Conservation (phyloP, 805 yeast genomes). For the Pichia phayaonensis region DNA sequence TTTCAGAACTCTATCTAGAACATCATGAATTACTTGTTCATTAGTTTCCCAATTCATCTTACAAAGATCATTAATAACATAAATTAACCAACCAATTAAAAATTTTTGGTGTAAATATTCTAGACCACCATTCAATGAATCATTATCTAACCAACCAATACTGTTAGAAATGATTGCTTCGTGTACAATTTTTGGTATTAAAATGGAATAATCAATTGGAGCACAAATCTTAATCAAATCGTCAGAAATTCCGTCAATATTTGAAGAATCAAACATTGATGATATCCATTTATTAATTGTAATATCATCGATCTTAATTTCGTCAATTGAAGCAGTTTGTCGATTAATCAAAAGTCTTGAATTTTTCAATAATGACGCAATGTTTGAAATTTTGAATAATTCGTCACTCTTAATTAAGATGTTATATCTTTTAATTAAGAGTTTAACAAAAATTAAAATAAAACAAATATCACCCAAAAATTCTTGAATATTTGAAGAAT, state of each 20-base stretch:
- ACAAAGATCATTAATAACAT: slow-evolving; percentile 29
- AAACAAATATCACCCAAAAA: slow-evolving; percentile 62
- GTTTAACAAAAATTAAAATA: slow-evolving; percentile 39
- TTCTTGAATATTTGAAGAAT: slow-evolving; percentile 55
- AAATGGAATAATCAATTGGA: slow-evolving; percentile 55
- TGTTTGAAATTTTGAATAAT: background rate
- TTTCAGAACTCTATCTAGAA: slow-evolving; percentile 15
- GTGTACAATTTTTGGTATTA: slow-evolving; percentile 68
- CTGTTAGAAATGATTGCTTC: slow-evolving; percentile 61
- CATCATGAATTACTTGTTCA: slow-evolving; percentile 3
- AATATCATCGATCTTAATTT: slow-evolving; percentile 3
- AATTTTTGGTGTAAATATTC: slow-evolving; percentile 84
- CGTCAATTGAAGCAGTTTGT: background rate
- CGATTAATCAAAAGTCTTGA: background rate
- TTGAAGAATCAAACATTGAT: slow-evolving; percentile 56
- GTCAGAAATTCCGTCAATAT: slow-evolving; percentile 73
- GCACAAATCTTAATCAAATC: slow-evolving; percentile 62
- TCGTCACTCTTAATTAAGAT: slow-evolving; percentile 8
- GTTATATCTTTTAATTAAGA: slow-evolving; percentile 12
- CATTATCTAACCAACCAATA: slow-evolving; percentile 46
- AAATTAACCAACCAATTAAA: slow-evolving; percentile 48
- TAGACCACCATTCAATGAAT: slow-evolving; percentile 64
- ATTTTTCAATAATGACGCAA: slow-evolving; percentile 5
- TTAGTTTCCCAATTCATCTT: slow-evolving; percentile 15
- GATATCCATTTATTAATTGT: slow-evolving; percentile 62